Evolutionary conservation across 1,139 yeast species (phyloP), one percentile per base, ranked within the genome.

Genomic region (Yarrowia galli): DNA sequence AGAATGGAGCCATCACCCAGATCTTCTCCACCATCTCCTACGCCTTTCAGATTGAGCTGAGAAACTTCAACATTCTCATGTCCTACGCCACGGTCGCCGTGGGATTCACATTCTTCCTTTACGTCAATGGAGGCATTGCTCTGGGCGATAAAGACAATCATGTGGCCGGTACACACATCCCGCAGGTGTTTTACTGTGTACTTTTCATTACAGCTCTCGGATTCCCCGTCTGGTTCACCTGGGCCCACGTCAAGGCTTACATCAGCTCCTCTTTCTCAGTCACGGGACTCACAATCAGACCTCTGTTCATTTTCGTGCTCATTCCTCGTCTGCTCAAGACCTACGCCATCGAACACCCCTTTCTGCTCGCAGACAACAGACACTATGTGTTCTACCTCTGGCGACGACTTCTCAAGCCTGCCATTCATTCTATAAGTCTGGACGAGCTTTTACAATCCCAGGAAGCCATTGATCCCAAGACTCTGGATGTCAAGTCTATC

Each of bases 81-180:
- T 95, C 97, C 0, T 92, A 81, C 74, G 74, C 78, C 0, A 58
- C 83, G 15, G 88, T 87, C 70, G 84, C 85, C 25, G 75, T 77
- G 0, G 72, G 82, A 0, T 92, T 92, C 78, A 81, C 77, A 1
- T 75, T 75, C 0, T 92, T 92, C 74, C 75, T 92, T 60, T 72
- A 83, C 45, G 73, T 81, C 72, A 95, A 95, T 73, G 88, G 89
- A 32, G 96, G 97, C 0, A 86, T 89, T 40, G 87, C 97, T 3
- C 84, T 97, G 0, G 96, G 96, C 0, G 99, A 95, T 76, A 91
- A 92, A 76, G 88, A 87, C 46, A 92, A 95, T 75, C 99, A 95
- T 76, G 80, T 82, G 56, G 82, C 89, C 6, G 86, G 87, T 2
- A 71, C 89, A 6, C 98, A 95, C 76, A 65, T 89, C 3, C 92